phyloP scores from a whole-genome alignment of 73 alveolate genomes.

The Paramecium biaurelia region DNA sequence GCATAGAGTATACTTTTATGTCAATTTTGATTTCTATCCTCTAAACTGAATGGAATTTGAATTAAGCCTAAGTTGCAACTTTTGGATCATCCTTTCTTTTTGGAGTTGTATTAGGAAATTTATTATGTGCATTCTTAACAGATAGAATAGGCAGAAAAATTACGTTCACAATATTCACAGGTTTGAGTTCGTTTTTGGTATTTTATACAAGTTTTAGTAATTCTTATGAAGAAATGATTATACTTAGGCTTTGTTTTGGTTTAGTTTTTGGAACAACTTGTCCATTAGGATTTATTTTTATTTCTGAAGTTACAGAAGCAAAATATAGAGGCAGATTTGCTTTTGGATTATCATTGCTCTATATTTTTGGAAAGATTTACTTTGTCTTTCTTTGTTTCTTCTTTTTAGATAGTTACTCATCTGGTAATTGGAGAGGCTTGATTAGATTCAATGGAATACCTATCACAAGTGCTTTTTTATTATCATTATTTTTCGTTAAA shows the following conservation, averaged over 20 bases:
- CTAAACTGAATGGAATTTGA: neutral
- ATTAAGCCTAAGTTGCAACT: neutral
- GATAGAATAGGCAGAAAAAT: slow-evolving; percentile 17
- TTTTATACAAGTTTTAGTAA: neutral
- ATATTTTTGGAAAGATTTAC: slow-evolving; percentile 4
- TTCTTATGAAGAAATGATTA: neutral
- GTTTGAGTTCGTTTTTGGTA: neutral
- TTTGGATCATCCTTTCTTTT: neutral
- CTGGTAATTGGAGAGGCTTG: slow-evolving; percentile 58
- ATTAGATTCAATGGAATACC: slow-evolving; percentile 10
- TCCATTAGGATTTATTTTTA: neutral
- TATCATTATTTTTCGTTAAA: neutral
- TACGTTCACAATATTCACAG: neutral
- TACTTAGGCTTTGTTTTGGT: neutral
- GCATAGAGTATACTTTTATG: neutral
- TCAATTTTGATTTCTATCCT: neutral
- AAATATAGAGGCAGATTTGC: slow-evolving; percentile 28
- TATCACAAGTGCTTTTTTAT: neutral
- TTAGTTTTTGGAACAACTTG: neutral
- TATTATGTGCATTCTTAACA: neutral
- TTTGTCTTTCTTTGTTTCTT: neutral
- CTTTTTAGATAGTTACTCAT: neutral
- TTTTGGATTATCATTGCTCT: neutral
- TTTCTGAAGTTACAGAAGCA: neutral
- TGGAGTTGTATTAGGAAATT: slow-evolving; percentile 11